Percentiles rank a stretch among this genome's conserved stretches.
Evolutionary conservation across 495 filamentous ascomycete species (phyloP).

Genomic region (Penicillium robsamsonii): DNA sequence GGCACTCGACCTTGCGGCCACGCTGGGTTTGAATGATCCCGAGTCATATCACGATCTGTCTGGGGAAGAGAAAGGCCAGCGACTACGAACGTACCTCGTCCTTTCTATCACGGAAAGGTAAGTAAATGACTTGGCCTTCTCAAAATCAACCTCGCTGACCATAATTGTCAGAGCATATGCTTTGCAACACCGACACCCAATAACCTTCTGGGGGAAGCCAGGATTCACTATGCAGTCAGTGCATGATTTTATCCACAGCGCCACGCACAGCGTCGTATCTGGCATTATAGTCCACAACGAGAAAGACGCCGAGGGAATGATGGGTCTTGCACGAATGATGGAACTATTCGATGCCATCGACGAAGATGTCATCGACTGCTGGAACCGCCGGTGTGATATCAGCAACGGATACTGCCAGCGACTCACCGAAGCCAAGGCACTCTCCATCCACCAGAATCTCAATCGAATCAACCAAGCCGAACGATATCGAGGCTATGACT

Average conservation of each 20-base stretch:
- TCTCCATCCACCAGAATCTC: constrained; percentile 38
- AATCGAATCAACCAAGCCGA: constrained; percentile 30
- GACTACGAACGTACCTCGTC: constrained; percentile 52
- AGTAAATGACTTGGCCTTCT: not conserved
- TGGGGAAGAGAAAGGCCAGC: constrained; percentile 45
- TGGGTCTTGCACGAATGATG: constrained; percentile 43
- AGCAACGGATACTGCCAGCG: constrained; percentile 33
- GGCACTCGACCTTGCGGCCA: constrained; percentile 55
- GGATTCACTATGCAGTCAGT: constrained; percentile 39
- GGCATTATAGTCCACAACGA: constrained; percentile 48
- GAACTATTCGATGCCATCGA: constrained; percentile 45
- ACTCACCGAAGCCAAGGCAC: constrained; percentile 36
- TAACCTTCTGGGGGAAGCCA: constrained; percentile 40
- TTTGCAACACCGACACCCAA: constrained; percentile 55
- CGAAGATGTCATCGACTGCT: constrained; percentile 43
- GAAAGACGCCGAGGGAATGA: constrained; percentile 44
- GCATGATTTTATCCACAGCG: constrained; percentile 40
- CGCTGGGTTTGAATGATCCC: constrained; percentile 58
- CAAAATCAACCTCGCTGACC: constrained; percentile 4
- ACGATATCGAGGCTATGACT: constrained; percentile 58
- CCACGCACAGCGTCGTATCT: constrained; percentile 40
- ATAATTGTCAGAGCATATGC: constrained; percentile 61
- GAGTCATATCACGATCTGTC: constrained; percentile 46
- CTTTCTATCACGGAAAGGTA: constrained; percentile 60
- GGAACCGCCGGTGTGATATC: constrained; percentile 40